Percentiles rank a stretch among this genome's conserved stretches.
Evolutionary conservation across 345 rosid species (phyloP).

Genomic region (Excoecaria cochinchinensis): DNA sequence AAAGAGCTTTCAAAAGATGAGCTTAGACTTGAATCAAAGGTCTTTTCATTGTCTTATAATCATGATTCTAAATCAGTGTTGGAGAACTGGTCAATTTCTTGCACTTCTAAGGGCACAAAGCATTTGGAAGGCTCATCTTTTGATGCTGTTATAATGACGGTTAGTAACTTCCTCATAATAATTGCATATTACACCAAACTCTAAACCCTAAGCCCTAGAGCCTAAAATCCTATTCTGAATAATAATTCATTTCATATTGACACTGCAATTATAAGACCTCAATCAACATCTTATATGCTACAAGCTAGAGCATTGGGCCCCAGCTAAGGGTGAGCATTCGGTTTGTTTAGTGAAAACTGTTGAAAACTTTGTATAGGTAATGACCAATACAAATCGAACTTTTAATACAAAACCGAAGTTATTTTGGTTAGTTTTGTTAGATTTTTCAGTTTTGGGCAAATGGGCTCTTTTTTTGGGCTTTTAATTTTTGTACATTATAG

Average conservation of each 20-base stretch:
- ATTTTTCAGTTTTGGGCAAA: no score
- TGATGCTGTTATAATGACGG: slow-evolving; percentile 95
- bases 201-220: no score
- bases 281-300: background rate
- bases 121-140: slow-evolving; percentile 42
- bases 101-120: slow-evolving; percentile 47
- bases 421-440: no score
- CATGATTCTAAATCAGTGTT: slow-evolving; percentile 38
- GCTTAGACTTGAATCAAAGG: slow-evolving; percentile 64
- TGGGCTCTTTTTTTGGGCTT: no score
- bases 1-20: slow-evolving; percentile 57
- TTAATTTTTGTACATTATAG: no score
- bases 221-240: background rate
- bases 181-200: no score
- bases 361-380: no score
- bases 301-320: background rate
- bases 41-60: slow-evolving; percentile 65
- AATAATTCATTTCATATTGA: slow-evolving; percentile 4
- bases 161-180: slow-evolving; percentile 35
- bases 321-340: background rate
- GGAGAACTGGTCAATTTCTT: slow-evolving; percentile 73
- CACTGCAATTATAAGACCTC: background rate
- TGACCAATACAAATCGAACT: no score
- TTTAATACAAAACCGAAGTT: no score
- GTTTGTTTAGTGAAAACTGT: no score